phyloP scores from a whole-genome alignment of 805 yeast genomes.

The Dipodascus albidus region DNA sequence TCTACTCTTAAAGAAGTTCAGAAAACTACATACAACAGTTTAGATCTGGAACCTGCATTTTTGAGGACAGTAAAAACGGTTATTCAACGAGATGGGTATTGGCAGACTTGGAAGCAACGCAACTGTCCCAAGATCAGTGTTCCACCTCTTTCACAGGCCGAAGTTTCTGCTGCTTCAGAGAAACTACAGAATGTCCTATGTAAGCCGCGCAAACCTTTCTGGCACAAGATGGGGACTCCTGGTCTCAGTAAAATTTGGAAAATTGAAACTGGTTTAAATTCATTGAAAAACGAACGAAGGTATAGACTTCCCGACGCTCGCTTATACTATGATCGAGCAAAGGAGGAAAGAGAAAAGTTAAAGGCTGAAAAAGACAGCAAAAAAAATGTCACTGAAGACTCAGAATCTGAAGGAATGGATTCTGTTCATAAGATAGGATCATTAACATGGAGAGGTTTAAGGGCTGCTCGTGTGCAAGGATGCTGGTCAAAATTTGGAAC shows the following conservation, averaged over 20 bases:
- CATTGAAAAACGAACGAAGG: slow-evolving; percentile 16
- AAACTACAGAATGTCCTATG: slow-evolving; percentile 4
- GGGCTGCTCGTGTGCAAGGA: slow-evolving; percentile 28
- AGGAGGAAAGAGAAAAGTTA: slow-evolving; percentile 5
- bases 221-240: slow-evolving; percentile 24
- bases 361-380: slow-evolving; percentile 3
- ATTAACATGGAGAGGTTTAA: slow-evolving; percentile 33
- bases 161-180: slow-evolving; percentile 5
- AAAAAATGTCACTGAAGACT: slow-evolving; percentile 14
- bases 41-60: slow-evolving; percentile 12
- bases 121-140: slow-evolving; percentile 21
- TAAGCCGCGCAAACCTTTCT: slow-evolving; percentile 16
- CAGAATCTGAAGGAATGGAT: slow-evolving; percentile 7
- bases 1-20: slow-evolving; percentile 1
- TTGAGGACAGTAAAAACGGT: slow-evolving; percentile 11
- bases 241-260: slow-evolving; percentile 29
- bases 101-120: slow-evolving; percentile 25
- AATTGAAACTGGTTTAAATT: slow-evolving; percentile 29
- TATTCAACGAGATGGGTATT: slow-evolving; percentile 17
- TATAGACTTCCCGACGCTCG: slow-evolving; percentile 17
- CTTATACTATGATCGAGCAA: slow-evolving; percentile 10
- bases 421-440: slow-evolving; percentile 11
- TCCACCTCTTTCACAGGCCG: slow-evolving; percentile 7
- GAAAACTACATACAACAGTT: slow-evolving; percentile 3
- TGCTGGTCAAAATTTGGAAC: slow-evolving; percentile 28